Conservation (phyloP, 2,329 filamentous ascomycete genomes). For the Ambrosiella xylebori region DNA sequence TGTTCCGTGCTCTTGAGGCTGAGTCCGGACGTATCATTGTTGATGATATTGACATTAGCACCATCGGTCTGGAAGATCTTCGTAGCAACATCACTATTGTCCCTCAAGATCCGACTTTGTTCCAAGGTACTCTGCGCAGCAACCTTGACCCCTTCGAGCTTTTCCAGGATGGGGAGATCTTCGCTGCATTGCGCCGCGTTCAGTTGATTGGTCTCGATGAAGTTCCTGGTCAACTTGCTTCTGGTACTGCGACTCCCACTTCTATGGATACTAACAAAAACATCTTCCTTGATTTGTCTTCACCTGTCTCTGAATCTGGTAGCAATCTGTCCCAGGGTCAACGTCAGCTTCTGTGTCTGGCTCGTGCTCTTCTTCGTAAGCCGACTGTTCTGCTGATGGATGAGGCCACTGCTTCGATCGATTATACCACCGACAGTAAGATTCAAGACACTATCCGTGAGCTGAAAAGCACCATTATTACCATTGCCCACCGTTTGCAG, state of each 20-base stretch:
- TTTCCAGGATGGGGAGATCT: conserved; percentile 83
- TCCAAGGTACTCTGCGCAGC: conserved; percentile 76
- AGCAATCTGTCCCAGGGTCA: conserved; percentile 93
- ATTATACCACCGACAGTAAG: conserved; percentile 87
- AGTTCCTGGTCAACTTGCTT: conserved; percentile 13
- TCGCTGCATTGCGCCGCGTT: conserved; percentile 68
- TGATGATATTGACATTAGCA: conserved; percentile 76
- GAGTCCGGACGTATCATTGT: conserved; percentile 79
- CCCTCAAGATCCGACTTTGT: conserved; percentile 88
- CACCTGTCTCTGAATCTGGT: conserved; percentile 73
- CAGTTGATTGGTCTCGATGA: conserved; percentile 60
- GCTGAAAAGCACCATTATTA: conserved; percentile 82
- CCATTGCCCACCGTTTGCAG: conserved; percentile 86
- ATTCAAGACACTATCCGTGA: conserved; percentile 96
- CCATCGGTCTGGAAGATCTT: conserved; percentile 82
- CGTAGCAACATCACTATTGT: conserved; percentile 93
- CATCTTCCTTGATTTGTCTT: conserved; percentile 73
- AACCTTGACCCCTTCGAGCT: conserved; percentile 86
- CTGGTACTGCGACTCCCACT: conserved; percentile 14
- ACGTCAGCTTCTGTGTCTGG: conserved; percentile 82
- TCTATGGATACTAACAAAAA: conserved; percentile 66
- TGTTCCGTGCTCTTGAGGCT: conserved; percentile 87
- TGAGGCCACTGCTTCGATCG: conserved; percentile 92
- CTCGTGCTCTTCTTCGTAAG: conserved; percentile 76
- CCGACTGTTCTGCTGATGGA: conserved; percentile 97